Base-by-base conservation (phyloP, 805 yeast species). In the Saturnispora saitoi region DNA sequence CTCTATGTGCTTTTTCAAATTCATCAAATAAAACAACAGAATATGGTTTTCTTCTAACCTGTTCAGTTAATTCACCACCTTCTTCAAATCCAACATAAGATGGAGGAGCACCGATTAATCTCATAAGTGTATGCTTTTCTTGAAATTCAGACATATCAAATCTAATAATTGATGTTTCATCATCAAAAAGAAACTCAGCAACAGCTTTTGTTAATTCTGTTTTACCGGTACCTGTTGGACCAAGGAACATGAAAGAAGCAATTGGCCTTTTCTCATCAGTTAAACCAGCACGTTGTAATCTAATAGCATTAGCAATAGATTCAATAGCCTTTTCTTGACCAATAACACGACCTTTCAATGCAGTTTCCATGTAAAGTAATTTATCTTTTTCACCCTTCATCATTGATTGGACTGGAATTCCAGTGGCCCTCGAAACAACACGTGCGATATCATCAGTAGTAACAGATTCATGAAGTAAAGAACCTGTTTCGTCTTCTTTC, bases 141-240 rank as follows among this genome's bases (percentile, higher is more conserved):
- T 91, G 98, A 66, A 93, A 91, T 65, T 91, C 99, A 19, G 96
- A 86, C 99, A 93, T 93, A 66, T 91, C 99, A 63, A 91, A 91
- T 57, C 99, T 74, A 22, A 90, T 80, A 32, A 91, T 89, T 9
- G 96, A 79, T 40, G 80, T 74, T 59, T 86, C 88, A 64, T 91
- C 91, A 60, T 89, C 93, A 67, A 93, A 93, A 58, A 91, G 67
- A 58, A 93, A 93, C 58, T 88, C 89, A 2, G 98, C 96, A 49
- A 91, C 74, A 0, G 95, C 82, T 65, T 93, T 91, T 7, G 97
- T 90, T 46, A 93, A 74, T 65, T 93, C 98, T 0, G 99, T 93
- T 67, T 91, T 91, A 69, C 99, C 99, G 0, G 98, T 91, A 69
- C 99, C 99, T 0, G 99, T 93, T 47, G 99, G 98, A 20, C 99